A percentile compares a stretch with the other conserved stretches of the same genome.
Evolutionary conservation across 139 green algal genomes (phyloP).

Genomic region (Closterium sp.): DNA sequence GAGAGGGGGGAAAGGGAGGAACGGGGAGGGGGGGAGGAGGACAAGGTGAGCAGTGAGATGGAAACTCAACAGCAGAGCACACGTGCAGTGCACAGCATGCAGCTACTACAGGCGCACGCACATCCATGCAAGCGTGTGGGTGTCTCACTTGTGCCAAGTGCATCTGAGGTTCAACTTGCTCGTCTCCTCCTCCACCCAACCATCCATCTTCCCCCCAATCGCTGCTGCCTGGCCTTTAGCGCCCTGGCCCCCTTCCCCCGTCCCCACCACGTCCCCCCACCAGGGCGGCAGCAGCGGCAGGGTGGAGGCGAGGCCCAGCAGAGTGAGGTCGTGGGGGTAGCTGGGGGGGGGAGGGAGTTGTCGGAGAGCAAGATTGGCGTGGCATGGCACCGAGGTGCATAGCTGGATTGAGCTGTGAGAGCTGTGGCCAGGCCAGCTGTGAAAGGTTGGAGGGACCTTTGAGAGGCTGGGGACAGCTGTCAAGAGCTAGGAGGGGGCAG

Average conservation of each 20-base stretch:
- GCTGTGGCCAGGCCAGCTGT: too few species aligned
- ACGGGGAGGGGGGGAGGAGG: too few species aligned
- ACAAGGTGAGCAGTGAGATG: too few species aligned
- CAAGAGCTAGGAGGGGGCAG: too few species aligned
- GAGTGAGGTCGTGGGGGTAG: slow-evolving; percentile 41
- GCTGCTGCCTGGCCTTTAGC: neutral
- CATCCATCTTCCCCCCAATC: neutral
- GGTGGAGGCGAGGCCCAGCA: slow-evolving; percentile 9
- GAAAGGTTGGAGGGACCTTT: too few species aligned
- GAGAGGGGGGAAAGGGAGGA: too few species aligned
- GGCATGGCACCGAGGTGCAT: neutral
- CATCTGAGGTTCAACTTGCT: neutral
- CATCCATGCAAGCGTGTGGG: too few species aligned
- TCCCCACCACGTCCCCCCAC: neutral
- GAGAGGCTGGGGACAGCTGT: too few species aligned
- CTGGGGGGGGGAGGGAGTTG: neutral
- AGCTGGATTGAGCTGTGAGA: too few species aligned
- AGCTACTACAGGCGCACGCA: too few species aligned
- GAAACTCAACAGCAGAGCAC: too few species aligned
- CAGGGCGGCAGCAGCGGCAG: neutral
- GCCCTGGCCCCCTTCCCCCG: neutral
- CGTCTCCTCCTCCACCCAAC: neutral
- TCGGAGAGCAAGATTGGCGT: neutral
- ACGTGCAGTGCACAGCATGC: too few species aligned
- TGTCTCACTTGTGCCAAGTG: neutral